Base-by-base conservation (phyloP, 2,329 filamentous ascomycete genomes). In the Alternaria sp. region DNA sequence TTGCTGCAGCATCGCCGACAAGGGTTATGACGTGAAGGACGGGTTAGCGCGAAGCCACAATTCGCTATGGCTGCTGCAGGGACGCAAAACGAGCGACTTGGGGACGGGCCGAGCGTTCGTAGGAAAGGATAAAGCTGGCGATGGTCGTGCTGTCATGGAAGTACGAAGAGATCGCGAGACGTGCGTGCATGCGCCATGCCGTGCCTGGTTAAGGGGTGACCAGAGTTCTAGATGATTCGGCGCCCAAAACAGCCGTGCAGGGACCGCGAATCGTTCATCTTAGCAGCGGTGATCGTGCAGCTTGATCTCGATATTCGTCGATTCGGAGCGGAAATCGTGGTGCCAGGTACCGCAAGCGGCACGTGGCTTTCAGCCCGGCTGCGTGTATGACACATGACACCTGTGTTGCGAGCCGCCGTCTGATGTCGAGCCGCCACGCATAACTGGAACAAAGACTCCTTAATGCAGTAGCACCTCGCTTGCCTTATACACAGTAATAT, bases 131-230 rank as follows among this genome's bases (percentile, higher is more conserved):
- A 45, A 56, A 34, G 26, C 51, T 58, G 44, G 62, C 71, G 71
- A 72, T 73, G 65, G 60, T 65, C 60, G 63, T 64, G 67, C 52
- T 65, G 62, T 70, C 68, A 72, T 71, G 52, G 66, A 67, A 63
- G 48, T 55, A 42, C 57, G 51, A 51, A 51, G 54, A 54, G 71
- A 74, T 74, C 72, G 72, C 65, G 68, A 70, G 63, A 51, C 56
- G 29, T 46, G 51, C 37, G 26, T 34, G 53, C 42, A 62, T 60
- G 51, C 50, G 36, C 63, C 62, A 66, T 57, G 54, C 70, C 68
- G 33, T 28, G 57, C 46, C 13, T 11, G 53, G 65, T 45, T 62
- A 66, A 54, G 26, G 26, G 41, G 24, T 33, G 39, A 39, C 2
- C 13, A 36, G 36, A 9, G 34, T 66, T 68, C 58, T 64, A 61